Conservation (phyloP, 2,329 filamentous ascomycete species). For the Neonectria hederae region DNA sequence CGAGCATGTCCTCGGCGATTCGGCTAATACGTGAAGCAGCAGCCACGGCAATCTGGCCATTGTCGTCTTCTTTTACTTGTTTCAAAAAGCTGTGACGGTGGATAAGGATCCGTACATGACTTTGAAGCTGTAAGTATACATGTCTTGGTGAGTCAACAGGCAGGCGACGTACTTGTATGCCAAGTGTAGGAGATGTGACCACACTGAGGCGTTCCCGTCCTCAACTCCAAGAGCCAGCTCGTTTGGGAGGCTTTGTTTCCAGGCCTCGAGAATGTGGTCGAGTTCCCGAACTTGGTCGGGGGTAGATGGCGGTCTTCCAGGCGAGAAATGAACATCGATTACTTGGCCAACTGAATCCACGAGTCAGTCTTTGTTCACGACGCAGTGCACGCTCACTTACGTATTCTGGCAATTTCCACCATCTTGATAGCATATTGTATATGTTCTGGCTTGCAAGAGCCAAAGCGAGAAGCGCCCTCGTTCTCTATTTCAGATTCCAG, state of each 20-base stretch:
- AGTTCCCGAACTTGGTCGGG: slow-evolving; percentile 43
- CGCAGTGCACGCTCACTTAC: slow-evolving; percentile 32
- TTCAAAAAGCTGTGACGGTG: slow-evolving; percentile 48
- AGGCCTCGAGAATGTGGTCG: slow-evolving; percentile 45
- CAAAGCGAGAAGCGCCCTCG: slow-evolving; percentile 38
- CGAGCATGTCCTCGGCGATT: slow-evolving; percentile 52
- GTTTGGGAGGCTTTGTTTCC: slow-evolving; percentile 47
- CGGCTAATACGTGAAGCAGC: slow-evolving; percentile 50
- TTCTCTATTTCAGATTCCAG: slow-evolving; percentile 44
- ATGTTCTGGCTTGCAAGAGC: slow-evolving; percentile 46
- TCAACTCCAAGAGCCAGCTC: slow-evolving; percentile 44
- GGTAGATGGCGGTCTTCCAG: slow-evolving; percentile 44
- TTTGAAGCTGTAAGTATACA: slow-evolving; percentile 17
- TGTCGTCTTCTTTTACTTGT: slow-evolving; percentile 37
- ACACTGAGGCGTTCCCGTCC: slow-evolving; percentile 47
- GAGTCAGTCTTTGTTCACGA: slow-evolving; percentile 4
- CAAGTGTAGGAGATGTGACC: slow-evolving; percentile 50
- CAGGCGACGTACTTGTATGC: slow-evolving; percentile 47
- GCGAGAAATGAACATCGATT: slow-evolving; percentile 50
- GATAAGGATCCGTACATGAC: slow-evolving; percentile 49
- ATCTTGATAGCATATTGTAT: slow-evolving; percentile 50
- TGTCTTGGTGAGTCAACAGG: not conserved
- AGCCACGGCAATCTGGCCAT: slow-evolving; percentile 43
- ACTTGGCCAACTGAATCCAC: slow-evolving; percentile 43
- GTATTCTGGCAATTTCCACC: slow-evolving; percentile 49